Conservation (phyloP, 169 alveolate species). For the Plasmodium coatneyi region DNA sequence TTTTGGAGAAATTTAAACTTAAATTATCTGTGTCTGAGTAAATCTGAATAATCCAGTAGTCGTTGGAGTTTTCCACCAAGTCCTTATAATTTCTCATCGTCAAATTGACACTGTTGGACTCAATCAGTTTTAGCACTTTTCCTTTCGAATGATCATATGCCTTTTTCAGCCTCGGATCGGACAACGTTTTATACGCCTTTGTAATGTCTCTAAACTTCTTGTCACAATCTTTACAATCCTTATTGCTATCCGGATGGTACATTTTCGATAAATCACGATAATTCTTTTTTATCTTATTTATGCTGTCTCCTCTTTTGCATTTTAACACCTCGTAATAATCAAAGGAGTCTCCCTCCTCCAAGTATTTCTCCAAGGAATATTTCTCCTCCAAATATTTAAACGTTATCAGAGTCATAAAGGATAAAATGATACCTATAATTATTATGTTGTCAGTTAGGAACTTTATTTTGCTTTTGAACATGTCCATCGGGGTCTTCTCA, state of each 20-base stretch:
- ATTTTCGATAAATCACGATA: conserved; percentile 83
- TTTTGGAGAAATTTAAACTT: conserved; percentile 77
- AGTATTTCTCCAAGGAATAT: conserved; percentile 36
- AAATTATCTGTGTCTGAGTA: conserved; percentile 80
- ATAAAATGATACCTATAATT: conserved; percentile 21
- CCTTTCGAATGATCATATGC: conserved; percentile 86
- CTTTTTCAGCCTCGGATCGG: conserved; percentile 87
- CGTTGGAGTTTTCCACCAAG: conserved; percentile 68
- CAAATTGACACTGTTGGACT: conserved; percentile 77
- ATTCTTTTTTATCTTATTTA: conserved; percentile 86
- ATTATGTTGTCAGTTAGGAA: conserved; percentile 38
- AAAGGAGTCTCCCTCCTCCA: conserved; percentile 76
- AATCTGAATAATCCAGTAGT: conserved; percentile 79
- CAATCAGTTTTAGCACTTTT: conserved; percentile 77
- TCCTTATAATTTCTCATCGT: conserved; percentile 69
- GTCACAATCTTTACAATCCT: conserved; percentile 85
- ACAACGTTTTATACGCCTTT: conserved; percentile 90
- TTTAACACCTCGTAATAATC: conserved; percentile 89
- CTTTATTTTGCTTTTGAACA: conserved; percentile 17
- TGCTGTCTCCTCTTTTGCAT: conserved; percentile 80
- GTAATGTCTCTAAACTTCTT: conserved; percentile 87
- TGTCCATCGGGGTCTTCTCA: not conserved
- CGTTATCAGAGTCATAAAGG: conserved; percentile 34
- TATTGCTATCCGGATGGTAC: conserved; percentile 90
- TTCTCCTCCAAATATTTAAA: conserved; percentile 65